Base-by-base conservation (phyloP, 768 basidiomycete species). In the Kwoniella newhampshirensis region DNA sequence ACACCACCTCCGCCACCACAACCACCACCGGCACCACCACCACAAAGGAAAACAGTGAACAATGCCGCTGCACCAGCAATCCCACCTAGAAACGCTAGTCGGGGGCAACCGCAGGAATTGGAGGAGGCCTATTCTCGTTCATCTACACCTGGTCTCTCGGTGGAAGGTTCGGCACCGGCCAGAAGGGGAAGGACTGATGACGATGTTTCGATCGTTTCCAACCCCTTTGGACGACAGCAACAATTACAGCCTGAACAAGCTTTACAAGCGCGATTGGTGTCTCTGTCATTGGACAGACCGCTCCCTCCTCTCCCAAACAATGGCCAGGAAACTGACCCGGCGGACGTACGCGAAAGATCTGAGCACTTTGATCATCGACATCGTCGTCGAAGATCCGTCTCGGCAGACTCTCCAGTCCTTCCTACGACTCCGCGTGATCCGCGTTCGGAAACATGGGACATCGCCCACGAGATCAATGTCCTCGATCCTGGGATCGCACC, bases 1-100 rank as follows among this genome's bases (percentile, higher is more conserved):
- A 44, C 54, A 25, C 30, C 54, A 9, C 54, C 54, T n/a, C 54
- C 53, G 17, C 50, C 50, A 30, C 54, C 54, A 20, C 12, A 49
- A n/a, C n/a, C n/a, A 30, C 30, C 8, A 40, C 35, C 25, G 35
- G 41, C 9, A 37, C 42, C 35, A 28, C 12, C 18, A 17, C 35
- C 17, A 25, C 28, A 9, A 30, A 25, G 18, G 32, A 32, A 7
- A 20, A 20, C 12, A 46, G 20, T 17, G 15, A 9, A 7, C 5
- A 20, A 12, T 23, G 20, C 26, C 44, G 25, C 20, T 30, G 27
- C 30, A 17, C 8, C 26, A 4, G 30, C 18, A 5, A 23, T 30
- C n/a, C n/a, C n/a, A n/a, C n/a, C n/a, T n/a, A n/a, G n/a, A n/a
- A n/a, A n/a, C n/a, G n/a, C n/a, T n/a, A 36, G 26, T 32, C 35